Conservation (phyloP, 257 asterid species). For the Ehretia macrophylla region DNA sequence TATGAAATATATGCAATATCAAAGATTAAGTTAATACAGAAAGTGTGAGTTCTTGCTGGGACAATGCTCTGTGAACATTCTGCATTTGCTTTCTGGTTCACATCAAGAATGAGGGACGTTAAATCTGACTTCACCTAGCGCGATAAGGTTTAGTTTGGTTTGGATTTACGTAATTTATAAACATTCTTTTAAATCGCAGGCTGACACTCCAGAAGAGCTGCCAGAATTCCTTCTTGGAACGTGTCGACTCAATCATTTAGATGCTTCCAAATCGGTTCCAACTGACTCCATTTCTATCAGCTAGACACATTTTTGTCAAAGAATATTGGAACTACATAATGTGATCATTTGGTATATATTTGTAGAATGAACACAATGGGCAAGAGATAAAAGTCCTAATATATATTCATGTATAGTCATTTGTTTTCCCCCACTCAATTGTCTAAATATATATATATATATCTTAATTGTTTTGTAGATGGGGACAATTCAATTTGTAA, state of each 20-base stretch:
- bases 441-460: background rate
- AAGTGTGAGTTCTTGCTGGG: background rate
- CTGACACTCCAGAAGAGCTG: constrained; percentile 71
- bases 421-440: background rate
- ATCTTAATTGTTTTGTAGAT: background rate
- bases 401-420: background rate
- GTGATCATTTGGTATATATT: too few relatives aligned
- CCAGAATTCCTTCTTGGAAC: constrained; percentile 85
- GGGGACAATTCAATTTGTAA: background rate
- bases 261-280: constrained; percentile 52
- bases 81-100: too few relatives aligned
- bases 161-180: too few relatives aligned
- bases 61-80: too few relatives aligned
- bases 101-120: too few relatives aligned
- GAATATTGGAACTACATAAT: background rate
- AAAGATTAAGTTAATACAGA: background rate
- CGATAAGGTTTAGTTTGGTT: too few relatives aligned
- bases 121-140: too few relatives aligned
- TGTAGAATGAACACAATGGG: too few relatives aligned
- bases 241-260: constrained; percentile 80
- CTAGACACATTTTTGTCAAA: background rate
- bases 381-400: too few relatives aligned
- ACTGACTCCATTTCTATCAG: constrained; percentile 34
- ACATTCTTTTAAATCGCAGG: constrained; percentile 65
- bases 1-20: too few relatives aligned